phyloP scores from a whole-genome alignment of 2,329 filamentous ascomycete genomes.

The Neofusicoccum sp. region DNA sequence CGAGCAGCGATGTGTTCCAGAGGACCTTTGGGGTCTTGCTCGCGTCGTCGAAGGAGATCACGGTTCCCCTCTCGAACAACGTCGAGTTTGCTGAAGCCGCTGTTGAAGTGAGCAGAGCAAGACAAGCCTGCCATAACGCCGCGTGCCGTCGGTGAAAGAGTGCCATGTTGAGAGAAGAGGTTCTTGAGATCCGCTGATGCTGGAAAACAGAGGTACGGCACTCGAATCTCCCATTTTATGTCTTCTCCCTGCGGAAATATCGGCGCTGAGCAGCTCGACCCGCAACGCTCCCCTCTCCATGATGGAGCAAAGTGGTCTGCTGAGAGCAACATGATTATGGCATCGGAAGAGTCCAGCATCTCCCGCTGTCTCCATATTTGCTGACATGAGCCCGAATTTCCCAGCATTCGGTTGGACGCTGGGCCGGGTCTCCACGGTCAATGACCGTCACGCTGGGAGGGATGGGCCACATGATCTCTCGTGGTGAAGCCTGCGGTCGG shows the following conservation, averaged over 20 bases:
- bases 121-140: not conserved
- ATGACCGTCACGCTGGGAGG: not conserved
- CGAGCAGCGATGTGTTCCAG: conserved; percentile 42
- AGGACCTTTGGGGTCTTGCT: conserved; percentile 38
- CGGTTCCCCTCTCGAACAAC: conserved; percentile 40
- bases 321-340: not conserved
- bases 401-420: not conserved
- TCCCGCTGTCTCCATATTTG: not conserved
- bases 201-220: not conserved
- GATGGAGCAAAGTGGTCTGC: not conserved
- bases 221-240: not conserved
- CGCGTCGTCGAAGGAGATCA: conserved; percentile 41
- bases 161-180: not conserved
- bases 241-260: not conserved
- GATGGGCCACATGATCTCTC: not conserved
- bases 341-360: not conserved
- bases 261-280: not conserved
- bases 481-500: not conserved
- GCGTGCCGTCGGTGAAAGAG: not conserved
- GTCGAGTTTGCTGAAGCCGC: conserved; percentile 14
- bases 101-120: not conserved
- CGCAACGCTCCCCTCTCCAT: not conserved
- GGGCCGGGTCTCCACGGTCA: not conserved
- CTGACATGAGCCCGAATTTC: not conserved
- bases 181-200: not conserved